Evolutionary conservation across 2,329 filamentous ascomycete genomes (phyloP).

Genomic region (Cordyceps fumosorosea): DNA sequence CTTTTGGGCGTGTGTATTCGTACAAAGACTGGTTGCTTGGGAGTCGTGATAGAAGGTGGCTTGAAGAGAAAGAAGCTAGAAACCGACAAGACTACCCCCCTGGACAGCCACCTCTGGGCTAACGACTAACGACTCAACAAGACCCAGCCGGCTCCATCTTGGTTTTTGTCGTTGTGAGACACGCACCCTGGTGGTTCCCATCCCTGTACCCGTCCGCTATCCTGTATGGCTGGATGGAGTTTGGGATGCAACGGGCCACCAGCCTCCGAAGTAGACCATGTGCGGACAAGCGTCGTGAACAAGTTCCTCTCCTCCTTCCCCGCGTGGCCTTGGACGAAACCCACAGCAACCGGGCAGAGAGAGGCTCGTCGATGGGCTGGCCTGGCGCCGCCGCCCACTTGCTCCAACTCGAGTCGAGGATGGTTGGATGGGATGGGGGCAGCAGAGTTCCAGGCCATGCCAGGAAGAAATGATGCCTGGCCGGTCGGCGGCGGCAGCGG

Average conservation of each 20-base stretch:
- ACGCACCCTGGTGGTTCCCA: neutral
- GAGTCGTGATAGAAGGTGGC: neutral
- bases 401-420: neutral
- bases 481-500: neutral
- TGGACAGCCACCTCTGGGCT: neutral
- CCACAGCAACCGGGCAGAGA: neutral
- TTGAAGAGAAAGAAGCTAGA: neutral
- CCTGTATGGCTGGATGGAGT: neutral
- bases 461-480: neutral
- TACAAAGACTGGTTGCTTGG: neutral
- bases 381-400: neutral
- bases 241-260: neutral
- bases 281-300: neutral
- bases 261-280: too few species aligned
- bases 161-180: neutral
- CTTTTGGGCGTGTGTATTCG: neutral
- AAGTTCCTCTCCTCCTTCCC: neutral
- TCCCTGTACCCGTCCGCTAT: neutral
- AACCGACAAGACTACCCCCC: neutral
- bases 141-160: constrained; percentile 1
- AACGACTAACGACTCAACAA: constrained; percentile 9
- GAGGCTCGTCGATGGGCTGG: neutral
- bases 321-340: neutral
- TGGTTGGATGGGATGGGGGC: constrained; percentile 5
- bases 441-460: constrained; percentile 11